Base-by-base conservation (phyloP, 176 grass and related monocot genomes). In the Zizania latifolia region DNA sequence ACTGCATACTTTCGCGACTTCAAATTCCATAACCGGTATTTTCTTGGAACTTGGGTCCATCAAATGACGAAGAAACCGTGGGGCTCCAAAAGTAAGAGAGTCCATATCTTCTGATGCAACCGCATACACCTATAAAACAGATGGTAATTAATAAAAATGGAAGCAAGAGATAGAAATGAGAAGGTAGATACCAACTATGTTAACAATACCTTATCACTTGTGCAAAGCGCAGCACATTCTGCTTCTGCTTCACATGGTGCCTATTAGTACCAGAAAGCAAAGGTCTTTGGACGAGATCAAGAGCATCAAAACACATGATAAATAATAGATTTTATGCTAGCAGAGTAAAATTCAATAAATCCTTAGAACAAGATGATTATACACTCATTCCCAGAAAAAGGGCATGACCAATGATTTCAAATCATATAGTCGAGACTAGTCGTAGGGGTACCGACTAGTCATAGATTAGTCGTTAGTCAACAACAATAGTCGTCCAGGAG, bases 71-170 rank as follows among this genome's bases (percentile, higher is more conserved):
- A 97, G 83, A 79, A 97, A 93, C 43, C 75, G 86, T 37, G 88
- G 81, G 46, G 94, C 46, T 16, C 90, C 94, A 86, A 93, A 97
- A 67, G 94, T 91, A 78, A 93, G 82, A 13, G 94, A 91, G 71
- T 97, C 94, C 90, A 97, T 93, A 30, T 97, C 94, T 71, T 97
- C 94, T 71, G 94, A 97, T 65, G 94, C 88, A 70, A 97, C 90
- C 74, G 86, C 94, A 72, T 93, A 93, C 37, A 93, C 94, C 94
- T 97, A 58, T 10, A 70, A 19, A 53, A 83, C 23, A 86, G n/a
- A 70, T 43, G 21, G 7, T 19, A 43, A 23, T 72, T 34, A 55
- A 17, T 64, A 66, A 65, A 68, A 73, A 36, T 29, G 56, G 39
- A 69, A 76, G 11, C 32, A 40, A 41, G 13, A 13, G n/a, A 8